phyloP scores from a whole-genome alignment of 2,329 filamentous ascomycete species.

The Trichoderma oligosporum region DNA sequence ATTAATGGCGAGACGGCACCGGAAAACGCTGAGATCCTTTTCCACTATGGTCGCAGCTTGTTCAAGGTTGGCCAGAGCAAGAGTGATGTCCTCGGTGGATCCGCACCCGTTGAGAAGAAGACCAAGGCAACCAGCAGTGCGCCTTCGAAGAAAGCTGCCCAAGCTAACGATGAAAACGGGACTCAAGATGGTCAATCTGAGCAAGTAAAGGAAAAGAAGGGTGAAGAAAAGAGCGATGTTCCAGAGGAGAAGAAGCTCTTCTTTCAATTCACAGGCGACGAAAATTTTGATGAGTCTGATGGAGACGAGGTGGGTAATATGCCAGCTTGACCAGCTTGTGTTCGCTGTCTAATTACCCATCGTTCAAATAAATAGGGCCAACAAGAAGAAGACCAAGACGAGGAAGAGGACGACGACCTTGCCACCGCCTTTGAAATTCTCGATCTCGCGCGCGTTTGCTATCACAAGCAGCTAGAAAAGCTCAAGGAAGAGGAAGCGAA shows the following conservation, averaged over 20 bases:
- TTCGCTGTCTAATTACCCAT: slow-evolving; percentile 24
- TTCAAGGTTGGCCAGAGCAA: slow-evolving; percentile 93
- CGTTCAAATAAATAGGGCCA: slow-evolving; percentile 30
- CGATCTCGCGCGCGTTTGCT: slow-evolving; percentile 69
- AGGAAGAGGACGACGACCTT: slow-evolving; percentile 68
- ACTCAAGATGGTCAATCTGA: slow-evolving; percentile 48
- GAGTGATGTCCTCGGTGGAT: slow-evolving; percentile 87
- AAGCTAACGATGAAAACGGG: slow-evolving; percentile 41
- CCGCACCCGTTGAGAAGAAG: slow-evolving; percentile 58
- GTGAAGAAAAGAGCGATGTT: slow-evolving; percentile 36
- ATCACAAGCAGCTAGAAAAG: slow-evolving; percentile 51
- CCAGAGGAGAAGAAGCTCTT: slow-evolving; percentile 62
- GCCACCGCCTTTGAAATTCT: slow-evolving; percentile 80
- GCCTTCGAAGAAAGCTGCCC: slow-evolving; percentile 35
- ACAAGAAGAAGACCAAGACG: slow-evolving; percentile 47
- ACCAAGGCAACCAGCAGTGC: slow-evolving; percentile 39
- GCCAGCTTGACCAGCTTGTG: background rate
- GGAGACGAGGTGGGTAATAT: slow-evolving; percentile 57
- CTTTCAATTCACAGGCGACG: slow-evolving; percentile 91
- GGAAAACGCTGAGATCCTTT: slow-evolving; percentile 89
- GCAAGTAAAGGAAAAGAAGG: slow-evolving; percentile 33
- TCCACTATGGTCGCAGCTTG: slow-evolving; percentile 87
- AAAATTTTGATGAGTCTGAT: slow-evolving; percentile 84
- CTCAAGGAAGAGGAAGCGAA: slow-evolving; percentile 31
- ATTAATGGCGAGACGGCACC: slow-evolving; percentile 89